Evolutionary conservation across 2,329 filamentous ascomycete species (phyloP).

Genomic region (Trichoderma afroharzianum): DNA sequence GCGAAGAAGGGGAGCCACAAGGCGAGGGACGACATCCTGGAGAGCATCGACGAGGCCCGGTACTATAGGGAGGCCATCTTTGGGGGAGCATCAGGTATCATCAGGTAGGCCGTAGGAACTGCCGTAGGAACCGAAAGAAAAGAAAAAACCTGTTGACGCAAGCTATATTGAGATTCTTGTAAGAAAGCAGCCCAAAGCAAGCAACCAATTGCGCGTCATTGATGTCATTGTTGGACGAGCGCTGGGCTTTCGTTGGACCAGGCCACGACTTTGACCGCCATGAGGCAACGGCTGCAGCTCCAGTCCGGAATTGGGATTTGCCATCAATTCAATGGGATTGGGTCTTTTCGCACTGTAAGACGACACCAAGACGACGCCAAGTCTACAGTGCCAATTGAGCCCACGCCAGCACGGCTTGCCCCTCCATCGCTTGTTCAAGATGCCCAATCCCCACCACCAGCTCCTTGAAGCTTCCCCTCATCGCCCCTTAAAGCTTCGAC

Average conservation of each 20-base stretch:
- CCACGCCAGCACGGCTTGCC: conserved; percentile 18
- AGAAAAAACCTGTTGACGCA: neutral
- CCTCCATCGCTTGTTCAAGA: conserved; percentile 29
- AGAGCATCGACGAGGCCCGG: conserved; percentile 88
- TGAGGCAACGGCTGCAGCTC: conserved; percentile 10
- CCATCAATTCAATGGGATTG: neutral
- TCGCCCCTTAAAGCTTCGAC: conserved; percentile 16
- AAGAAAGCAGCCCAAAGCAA: neutral
- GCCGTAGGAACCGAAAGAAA: neutral
- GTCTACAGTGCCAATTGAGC: conserved; percentile 24
- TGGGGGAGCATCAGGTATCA: conserved; percentile 16
- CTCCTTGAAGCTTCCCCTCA: conserved; percentile 29
- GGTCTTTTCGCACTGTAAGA: neutral
- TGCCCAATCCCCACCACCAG: conserved; percentile 26
- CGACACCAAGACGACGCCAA: rapidly evolving
- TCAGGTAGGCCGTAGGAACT: neutral
- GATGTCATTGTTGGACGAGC: conserved; percentile 13
- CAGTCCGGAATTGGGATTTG: neutral
- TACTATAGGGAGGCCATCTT: conserved; percentile 78
- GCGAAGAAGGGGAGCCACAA: conserved; percentile 74
- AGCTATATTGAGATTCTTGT: neutral
- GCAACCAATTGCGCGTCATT: neutral
- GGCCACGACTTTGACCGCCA: neutral
- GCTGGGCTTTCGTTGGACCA: conserved; percentile 11
- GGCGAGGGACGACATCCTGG: conserved; percentile 83